Percentiles rank a stretch among this genome's conserved stretches.
phyloP scores from a whole-genome alignment of 192 early-diverging fungal species.

The Chytriomyces hyalinus region DNA sequence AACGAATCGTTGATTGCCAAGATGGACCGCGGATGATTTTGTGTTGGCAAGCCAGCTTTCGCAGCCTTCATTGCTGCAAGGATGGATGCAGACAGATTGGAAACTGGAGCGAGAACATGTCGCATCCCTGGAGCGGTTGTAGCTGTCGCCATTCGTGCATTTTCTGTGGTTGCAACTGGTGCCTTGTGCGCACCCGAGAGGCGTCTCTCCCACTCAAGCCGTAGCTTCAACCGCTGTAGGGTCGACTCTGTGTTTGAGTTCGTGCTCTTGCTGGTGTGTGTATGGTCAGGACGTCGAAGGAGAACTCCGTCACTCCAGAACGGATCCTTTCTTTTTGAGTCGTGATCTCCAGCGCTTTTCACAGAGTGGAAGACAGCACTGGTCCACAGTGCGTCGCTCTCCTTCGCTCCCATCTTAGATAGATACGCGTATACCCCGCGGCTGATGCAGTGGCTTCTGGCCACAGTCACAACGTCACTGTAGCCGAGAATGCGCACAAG shows the following conservation, averaged over 20 bases:
- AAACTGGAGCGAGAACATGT: background rate
- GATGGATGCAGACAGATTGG: background rate
- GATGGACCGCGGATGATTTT: background rate
- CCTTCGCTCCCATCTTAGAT: background rate
- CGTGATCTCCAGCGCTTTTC: too few species aligned
- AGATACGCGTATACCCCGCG: background rate
- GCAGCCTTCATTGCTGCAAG: conserved; percentile 9
- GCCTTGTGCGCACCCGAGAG: too few species aligned
- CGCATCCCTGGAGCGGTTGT: too few species aligned
- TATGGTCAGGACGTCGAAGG: too few species aligned
- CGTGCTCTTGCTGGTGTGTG: too few species aligned
- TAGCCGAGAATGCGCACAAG: conserved; percentile 8
- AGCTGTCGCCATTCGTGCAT: too few species aligned
- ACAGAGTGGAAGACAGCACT: background rate
- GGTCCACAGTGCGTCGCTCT: conserved; percentile 14
- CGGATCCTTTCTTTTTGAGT: too few species aligned
- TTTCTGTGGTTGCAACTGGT: too few species aligned
- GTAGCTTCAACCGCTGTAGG: too few species aligned
- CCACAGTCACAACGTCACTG: conserved; percentile 14
- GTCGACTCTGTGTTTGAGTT: too few species aligned
- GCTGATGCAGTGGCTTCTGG: background rate
- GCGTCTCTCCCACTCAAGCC: too few species aligned
- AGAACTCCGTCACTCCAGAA: too few species aligned
- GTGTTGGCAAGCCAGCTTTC: background rate
- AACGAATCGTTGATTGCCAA: conserved; percentile 4